Conservation (phyloP, 176 grass and related monocot species). For the Hsuehochloa calcarea region DNA sequence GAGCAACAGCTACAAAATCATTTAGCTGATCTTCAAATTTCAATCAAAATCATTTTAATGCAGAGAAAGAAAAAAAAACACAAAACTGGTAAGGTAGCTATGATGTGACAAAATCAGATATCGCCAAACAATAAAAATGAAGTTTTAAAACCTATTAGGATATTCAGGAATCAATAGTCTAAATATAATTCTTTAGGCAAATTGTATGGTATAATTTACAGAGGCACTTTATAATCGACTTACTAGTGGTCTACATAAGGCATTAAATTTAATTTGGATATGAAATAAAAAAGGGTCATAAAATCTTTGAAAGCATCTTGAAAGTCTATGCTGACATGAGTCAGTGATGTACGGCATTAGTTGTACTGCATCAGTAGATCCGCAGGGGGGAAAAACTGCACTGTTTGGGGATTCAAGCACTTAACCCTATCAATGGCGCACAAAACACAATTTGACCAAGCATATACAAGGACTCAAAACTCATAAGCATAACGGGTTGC, state of each 20-base stretch:
- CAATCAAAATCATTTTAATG: background rate
- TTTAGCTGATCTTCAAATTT: slow-evolving; percentile 14
- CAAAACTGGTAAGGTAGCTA: background rate
- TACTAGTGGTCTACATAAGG: background rate
- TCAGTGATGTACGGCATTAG: background rate
- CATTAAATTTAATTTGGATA: slow-evolving; percentile 5
- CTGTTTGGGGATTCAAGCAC: background rate
- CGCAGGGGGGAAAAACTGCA: background rate
- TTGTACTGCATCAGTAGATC: no score
- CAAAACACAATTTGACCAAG: no score
- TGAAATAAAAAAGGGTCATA: background rate
- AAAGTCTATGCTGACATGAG: background rate
- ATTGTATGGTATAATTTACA: background rate
- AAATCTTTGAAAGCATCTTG: background rate
- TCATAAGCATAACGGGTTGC: no score
- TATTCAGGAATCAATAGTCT: background rate
- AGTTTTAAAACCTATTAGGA: background rate
- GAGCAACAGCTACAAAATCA: slow-evolving; percentile 2
- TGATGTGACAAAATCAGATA: background rate
- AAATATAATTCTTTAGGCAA: background rate
- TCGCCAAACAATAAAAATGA: background rate
- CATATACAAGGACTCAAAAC: no score
- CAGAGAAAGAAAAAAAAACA: background rate
- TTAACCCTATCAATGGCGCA: no score
- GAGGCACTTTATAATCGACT: background rate